Evolutionary conservation across 495 filamentous ascomycete genomes (phyloP).

Genomic region (Amphirosellinia nigrospora): DNA sequence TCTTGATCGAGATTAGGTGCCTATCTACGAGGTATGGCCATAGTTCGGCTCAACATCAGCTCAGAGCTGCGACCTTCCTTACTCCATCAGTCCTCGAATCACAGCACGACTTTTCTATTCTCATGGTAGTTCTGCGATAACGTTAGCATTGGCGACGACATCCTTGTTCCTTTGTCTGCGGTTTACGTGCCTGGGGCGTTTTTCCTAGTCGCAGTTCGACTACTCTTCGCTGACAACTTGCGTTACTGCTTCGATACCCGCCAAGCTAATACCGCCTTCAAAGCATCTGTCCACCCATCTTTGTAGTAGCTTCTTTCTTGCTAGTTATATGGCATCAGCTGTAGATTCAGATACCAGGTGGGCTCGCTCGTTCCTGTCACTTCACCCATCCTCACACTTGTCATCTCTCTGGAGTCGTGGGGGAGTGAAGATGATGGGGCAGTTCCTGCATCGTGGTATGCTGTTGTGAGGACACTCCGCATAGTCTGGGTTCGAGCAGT

Average conservation of each 20-base stretch:
- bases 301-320: neutral
- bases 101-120: neutral
- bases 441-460: constrained; percentile 7
- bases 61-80: neutral
- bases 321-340: neutral
- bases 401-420: neutral
- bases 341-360: neutral
- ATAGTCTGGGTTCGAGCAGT: constrained; percentile 20
- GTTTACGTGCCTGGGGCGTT: neutral
- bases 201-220: neutral
- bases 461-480: constrained; percentile 4
- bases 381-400: constrained; percentile 5
- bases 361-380: neutral
- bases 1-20: too few relatives aligned
- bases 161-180: neutral
- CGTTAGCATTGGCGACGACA: neutral
- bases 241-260: neutral
- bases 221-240: neutral
- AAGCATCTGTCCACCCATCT: neutral
- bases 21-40: neutral
- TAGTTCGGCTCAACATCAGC: neutral
- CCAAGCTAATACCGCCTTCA: neutral
- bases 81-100: neutral
- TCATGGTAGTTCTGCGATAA: neutral
- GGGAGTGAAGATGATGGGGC: constrained; percentile 19